A percentile compares a stretch with the other conserved stretches of the same genome.
These are phyloP conservation scores for Avena atlantica DNA, from an alignment of 176 grass and related monocot species.

Conservation along the genomic window DNA sequence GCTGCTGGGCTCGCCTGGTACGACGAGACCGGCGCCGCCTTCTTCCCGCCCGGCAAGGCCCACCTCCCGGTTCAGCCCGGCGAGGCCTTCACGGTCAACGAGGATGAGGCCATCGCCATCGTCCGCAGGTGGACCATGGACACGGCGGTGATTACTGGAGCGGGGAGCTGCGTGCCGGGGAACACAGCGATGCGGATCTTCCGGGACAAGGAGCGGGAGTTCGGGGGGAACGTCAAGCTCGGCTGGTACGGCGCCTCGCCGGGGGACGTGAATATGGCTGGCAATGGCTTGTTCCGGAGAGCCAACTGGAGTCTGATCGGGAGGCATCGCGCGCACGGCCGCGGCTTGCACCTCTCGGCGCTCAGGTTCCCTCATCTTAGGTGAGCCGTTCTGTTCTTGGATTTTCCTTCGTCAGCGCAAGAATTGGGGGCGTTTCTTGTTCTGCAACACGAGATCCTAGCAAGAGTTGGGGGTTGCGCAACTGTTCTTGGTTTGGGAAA, in stretches of 20 bases:
- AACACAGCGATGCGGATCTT: not conserved
- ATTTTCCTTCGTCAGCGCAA: not conserved
- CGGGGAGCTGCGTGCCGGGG: not conserved
- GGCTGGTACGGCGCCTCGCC: conserved; percentile 16
- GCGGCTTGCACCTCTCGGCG: not conserved
- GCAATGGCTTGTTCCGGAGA: not conserved
- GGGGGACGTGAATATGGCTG: not conserved
- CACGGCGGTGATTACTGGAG: not conserved
- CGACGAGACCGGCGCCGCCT: not conserved
- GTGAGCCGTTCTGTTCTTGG: not conserved
- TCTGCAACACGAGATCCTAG: not conserved
- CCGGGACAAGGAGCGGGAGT: not conserved
- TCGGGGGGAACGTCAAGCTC: conserved; percentile 23
- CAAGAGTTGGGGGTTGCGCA: too few relatives aligned
- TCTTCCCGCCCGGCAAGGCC: not conserved
- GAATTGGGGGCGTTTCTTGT: not conserved
- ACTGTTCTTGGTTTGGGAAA: not conserved
- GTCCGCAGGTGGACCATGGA: not conserved
- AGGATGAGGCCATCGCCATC: not conserved
- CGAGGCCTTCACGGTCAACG: not conserved
- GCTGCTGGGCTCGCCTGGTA: not conserved
- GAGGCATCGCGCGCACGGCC: not conserved
- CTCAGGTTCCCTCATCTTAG: conserved; percentile 37
- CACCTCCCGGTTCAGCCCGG: not conserved
- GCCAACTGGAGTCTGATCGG: conserved; percentile 10